phyloP scores from a whole-genome alignment of 352 stramenopile species.

The Phytopythium helicoides region DNA sequence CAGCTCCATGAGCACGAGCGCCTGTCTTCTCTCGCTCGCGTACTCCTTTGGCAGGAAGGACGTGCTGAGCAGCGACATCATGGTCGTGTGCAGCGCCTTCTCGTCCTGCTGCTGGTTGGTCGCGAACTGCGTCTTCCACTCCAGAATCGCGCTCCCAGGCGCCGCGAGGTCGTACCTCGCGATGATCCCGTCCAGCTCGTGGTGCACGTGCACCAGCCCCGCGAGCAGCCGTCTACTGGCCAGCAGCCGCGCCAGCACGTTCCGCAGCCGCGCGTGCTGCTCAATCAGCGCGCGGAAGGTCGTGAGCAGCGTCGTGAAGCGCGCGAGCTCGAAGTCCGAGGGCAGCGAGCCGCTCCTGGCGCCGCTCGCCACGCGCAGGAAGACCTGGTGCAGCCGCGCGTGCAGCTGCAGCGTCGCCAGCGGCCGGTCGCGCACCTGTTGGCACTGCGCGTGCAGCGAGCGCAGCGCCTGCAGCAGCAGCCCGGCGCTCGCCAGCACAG shows the following conservation, averaged over 20 bases:
- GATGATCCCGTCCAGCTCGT: slow-evolving; percentile 38
- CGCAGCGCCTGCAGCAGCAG: slow-evolving; percentile 37
- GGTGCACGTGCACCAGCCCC: slow-evolving; percentile 28
- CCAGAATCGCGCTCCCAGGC: slow-evolving; percentile 24
- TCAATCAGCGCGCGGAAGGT: slow-evolving; percentile 37
- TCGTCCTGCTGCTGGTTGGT: slow-evolving; percentile 55
- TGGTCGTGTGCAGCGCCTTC: slow-evolving; percentile 49
- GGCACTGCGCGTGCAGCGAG: slow-evolving; percentile 35
- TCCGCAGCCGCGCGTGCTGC: slow-evolving; percentile 37
- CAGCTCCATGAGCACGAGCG: slow-evolving; percentile 53
- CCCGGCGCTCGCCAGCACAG: slow-evolving; percentile 25
- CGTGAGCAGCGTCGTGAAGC: slow-evolving; percentile 45
- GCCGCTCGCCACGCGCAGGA: slow-evolving; percentile 35
- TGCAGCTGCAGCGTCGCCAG: slow-evolving; percentile 43
- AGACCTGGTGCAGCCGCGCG: slow-evolving; percentile 42
- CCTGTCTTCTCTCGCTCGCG: slow-evolving; percentile 40
- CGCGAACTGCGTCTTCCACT: slow-evolving; percentile 49
- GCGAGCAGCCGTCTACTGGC: slow-evolving; percentile 48
- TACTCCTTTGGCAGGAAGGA: slow-evolving; percentile 65
- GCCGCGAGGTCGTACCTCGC: slow-evolving; percentile 25
- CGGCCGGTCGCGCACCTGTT: slow-evolving; percentile 41
- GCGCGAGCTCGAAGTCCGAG: slow-evolving; percentile 20
- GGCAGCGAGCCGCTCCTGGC: slow-evolving; percentile 22
- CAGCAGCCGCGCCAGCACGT: slow-evolving; percentile 31
- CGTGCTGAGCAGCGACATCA: slow-evolving; percentile 43